These are phyloP conservation scores for Dacryopinax spathularia DNA, from an alignment of 768 basidiomycete species.

Conservation along the genomic window DNA sequence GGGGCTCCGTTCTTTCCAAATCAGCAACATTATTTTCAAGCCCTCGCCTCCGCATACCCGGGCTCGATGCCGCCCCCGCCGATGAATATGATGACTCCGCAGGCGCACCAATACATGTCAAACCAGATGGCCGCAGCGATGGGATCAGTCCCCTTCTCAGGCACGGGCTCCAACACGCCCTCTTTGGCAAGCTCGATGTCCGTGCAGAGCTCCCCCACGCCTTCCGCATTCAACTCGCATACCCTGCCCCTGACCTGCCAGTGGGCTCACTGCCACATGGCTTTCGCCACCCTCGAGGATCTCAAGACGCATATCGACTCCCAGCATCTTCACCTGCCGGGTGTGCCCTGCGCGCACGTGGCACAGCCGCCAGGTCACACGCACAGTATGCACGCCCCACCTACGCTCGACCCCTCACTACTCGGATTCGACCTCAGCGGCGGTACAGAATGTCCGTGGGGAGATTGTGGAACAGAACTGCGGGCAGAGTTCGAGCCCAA, in stretches of 20 bases:
- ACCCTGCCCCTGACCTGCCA: conserved; percentile 38
- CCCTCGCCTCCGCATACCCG: background rate
- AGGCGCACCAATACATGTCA: background rate
- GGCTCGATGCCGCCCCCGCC: background rate
- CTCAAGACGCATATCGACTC: conserved; percentile 60
- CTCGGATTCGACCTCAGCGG: background rate
- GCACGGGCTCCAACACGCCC: background rate
- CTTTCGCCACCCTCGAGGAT: conserved; percentile 49
- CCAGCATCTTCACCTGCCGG: background rate
- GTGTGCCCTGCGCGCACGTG: background rate
- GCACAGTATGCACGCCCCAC: background rate
- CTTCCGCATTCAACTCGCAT: background rate
- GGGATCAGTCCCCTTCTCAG: background rate
- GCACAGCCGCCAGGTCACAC: background rate
- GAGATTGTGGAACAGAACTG: background rate
- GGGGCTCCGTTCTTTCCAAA: background rate
- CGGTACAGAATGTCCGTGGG: background rate
- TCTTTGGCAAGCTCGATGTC: background rate
- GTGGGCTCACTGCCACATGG: conserved; percentile 50
- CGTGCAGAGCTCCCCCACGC: background rate
- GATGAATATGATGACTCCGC: background rate
- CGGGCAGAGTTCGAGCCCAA: background rate
- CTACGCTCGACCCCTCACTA: background rate
- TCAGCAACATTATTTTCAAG: background rate
- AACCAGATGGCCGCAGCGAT: background rate